Conservation (phyloP, 495 filamentous ascomycete genomes). For the Extremus antarcticus region DNA sequence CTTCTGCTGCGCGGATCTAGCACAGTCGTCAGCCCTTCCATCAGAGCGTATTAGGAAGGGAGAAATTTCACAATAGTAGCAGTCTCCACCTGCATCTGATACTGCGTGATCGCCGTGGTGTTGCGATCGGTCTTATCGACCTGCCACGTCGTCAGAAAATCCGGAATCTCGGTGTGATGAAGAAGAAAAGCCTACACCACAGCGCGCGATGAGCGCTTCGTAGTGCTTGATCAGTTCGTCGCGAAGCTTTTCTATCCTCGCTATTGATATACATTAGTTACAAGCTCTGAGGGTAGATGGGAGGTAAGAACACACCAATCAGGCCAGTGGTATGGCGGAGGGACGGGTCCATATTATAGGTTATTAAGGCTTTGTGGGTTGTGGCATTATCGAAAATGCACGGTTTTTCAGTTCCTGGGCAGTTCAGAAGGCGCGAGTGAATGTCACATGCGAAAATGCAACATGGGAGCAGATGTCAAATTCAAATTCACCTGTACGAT, state of each 20-base stretch:
- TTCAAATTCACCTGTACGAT: no score
- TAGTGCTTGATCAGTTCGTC: conserved; percentile 46
- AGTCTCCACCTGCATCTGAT: conserved; percentile 54
- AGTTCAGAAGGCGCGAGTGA: no score
- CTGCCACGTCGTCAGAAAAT: conserved; percentile 24
- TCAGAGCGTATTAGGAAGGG: neutral
- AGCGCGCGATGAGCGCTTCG: conserved; percentile 49
- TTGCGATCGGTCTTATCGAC: conserved; percentile 30
- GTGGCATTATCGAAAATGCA: no score
- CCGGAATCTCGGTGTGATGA: conserved; percentile 22
- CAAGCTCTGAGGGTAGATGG: neutral
- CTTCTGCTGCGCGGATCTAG: conserved; percentile 56
- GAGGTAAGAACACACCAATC: neutral
- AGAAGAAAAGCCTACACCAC: conserved; percentile 33
- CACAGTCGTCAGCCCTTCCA: neutral
- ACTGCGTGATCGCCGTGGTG: conserved; percentile 46
- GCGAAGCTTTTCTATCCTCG: conserved; percentile 22
- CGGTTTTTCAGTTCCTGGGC: no score
- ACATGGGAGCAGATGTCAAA: no score
- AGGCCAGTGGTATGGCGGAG: conserved; percentile 12
- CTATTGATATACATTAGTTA: conserved; percentile 7
- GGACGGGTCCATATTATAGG: conserved; percentile 8
- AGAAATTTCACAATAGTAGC: conserved; percentile 44
- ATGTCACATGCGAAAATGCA: no score
- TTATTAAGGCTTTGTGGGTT: no score